A percentile compares a stretch with the other conserved stretches of the same genome.
phyloP scores from a whole-genome alignment of 495 filamentous ascomycete genomes.

The Aspergillus nanangensis region DNA sequence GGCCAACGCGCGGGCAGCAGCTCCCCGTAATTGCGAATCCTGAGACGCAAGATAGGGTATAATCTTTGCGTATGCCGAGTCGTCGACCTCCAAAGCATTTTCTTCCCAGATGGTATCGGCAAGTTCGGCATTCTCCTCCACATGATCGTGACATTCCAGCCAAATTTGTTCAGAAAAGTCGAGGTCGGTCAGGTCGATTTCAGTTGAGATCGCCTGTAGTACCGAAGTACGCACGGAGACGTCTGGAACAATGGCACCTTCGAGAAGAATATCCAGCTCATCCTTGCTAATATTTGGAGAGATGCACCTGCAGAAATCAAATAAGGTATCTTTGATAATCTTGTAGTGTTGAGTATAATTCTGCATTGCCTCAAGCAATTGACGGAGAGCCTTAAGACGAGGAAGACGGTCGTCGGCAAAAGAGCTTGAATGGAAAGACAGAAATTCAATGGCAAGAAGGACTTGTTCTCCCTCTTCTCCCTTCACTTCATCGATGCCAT shows the following conservation, averaged over 20 bases:
- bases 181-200: slow-evolving; percentile 84
- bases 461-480: slow-evolving; percentile 80
- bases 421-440: slow-evolving; percentile 78
- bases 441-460: slow-evolving; percentile 82
- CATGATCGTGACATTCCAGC: slow-evolving; percentile 87
- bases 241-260: slow-evolving; percentile 73
- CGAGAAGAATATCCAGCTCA: slow-evolving; percentile 68
- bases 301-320: slow-evolving; percentile 75
- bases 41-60: slow-evolving; percentile 73
- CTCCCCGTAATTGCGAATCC: slow-evolving; percentile 75
- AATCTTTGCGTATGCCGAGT: slow-evolving; percentile 57
- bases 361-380: slow-evolving; percentile 78
- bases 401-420: slow-evolving; percentile 70
- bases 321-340: slow-evolving; percentile 83
- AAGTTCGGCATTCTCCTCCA: slow-evolving; percentile 80
- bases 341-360: slow-evolving; percentile 90
- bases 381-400: slow-evolving; percentile 62
- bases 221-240: slow-evolving; percentile 76
- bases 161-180: slow-evolving; percentile 87
- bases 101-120: slow-evolving; percentile 91
- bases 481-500: slow-evolving; percentile 65
- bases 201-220: slow-evolving; percentile 83
- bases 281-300: slow-evolving; percentile 64
- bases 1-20: slow-evolving; percentile 78
- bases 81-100: slow-evolving; percentile 71